Base-by-base conservation (phyloP, 192 early-diverging fungal species). In the Rhizophlyctis rosea region DNA sequence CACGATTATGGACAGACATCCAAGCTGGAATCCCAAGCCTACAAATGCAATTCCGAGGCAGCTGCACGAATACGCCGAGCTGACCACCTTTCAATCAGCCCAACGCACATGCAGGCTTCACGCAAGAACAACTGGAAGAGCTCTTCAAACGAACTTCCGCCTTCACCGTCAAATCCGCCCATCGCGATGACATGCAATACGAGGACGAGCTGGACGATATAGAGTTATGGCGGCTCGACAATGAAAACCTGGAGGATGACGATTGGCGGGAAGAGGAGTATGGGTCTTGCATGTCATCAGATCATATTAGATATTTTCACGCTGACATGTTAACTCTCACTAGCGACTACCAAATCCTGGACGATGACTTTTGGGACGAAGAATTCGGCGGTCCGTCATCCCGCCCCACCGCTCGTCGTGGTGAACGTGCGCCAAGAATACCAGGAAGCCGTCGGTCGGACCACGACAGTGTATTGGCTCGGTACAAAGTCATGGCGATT, bases 401-500 rank as follows among this genome's bases (percentile, higher is more conserved):
- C 23, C 5, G 60, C 47, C 18, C 32, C 14, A 21, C 33, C 50
- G 50, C 27, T 16, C 24, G 50, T 11, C 23, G 55, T 32, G 62
- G 52, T 25, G 56, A 36, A 21, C 29, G 50, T 24, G 59, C 27
- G 4, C 28, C 27, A n/a, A n/a, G n/a, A n/a, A n/a, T n/a, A 33
- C 33, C 50, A n/a, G 59, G 68, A 60, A 68, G 75, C 7, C 48
- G 68, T 3, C 50, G 57, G 3, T 55, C 57, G 9, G 21, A 34
- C 18, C 24, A 54, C 73, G 91, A 90, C 64, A 83, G 75, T 47
- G 86, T 93, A 52, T 74, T 94, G 34, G 84, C 88, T 50, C 68
- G 80, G 60, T 96, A 93, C 80, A 92, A 89, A 62, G 81, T 91
- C 57, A 89, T 93, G 88, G 91, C 91, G 68, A 87, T 92, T 23